Conservation (phyloP, 306 rosid species). For the Pueraria montana region DNA sequence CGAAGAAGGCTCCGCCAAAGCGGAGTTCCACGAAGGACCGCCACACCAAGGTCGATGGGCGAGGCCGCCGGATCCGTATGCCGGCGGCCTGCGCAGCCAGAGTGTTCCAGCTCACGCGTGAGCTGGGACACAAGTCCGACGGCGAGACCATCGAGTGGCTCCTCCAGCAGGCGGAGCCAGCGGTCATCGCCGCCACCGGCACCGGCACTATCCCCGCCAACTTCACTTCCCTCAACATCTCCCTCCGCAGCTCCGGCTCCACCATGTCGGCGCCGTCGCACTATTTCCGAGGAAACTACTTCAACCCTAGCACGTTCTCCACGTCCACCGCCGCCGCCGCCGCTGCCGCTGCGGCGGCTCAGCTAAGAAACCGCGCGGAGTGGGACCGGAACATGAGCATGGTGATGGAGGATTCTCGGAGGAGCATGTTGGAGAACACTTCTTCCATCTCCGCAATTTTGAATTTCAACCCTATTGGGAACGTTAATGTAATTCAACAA, state of each 20-base stretch:
- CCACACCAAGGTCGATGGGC: constrained; percentile 94
- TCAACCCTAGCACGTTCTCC: constrained; percentile 59
- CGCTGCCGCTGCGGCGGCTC: constrained; percentile 54
- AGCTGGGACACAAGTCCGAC: constrained; percentile 92
- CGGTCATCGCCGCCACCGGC: constrained; percentile 95
- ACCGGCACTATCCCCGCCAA: constrained; percentile 96
- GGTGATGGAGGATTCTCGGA: constrained; percentile 60
- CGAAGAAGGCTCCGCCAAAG: constrained; percentile 72
- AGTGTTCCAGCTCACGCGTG: constrained; percentile 91
- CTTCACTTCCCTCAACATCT: constrained; percentile 90
- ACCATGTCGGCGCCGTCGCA: constrained; percentile 89
- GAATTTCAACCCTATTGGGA: constrained; percentile 65
- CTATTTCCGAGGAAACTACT: constrained; percentile 65
- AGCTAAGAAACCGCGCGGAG: constrained; percentile 49
- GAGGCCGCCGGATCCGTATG: constrained; percentile 99
- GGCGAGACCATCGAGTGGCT: constrained; percentile 99
- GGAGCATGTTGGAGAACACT: constrained; percentile 47
- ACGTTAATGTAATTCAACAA: constrained; percentile 59
- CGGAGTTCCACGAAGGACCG: constrained; percentile 83
- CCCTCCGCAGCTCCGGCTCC: constrained; percentile 96
- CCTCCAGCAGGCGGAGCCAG: constrained; percentile 91
- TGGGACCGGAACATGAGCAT: constrained; percentile 61
- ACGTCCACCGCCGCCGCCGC: constrained; percentile 48
- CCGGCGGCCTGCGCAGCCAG: constrained; percentile 96
- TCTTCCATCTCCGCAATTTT: constrained; percentile 63